Evolutionary conservation across 2,329 filamentous ascomycete species (phyloP).

Genomic region (Talaromyces islandicus): DNA sequence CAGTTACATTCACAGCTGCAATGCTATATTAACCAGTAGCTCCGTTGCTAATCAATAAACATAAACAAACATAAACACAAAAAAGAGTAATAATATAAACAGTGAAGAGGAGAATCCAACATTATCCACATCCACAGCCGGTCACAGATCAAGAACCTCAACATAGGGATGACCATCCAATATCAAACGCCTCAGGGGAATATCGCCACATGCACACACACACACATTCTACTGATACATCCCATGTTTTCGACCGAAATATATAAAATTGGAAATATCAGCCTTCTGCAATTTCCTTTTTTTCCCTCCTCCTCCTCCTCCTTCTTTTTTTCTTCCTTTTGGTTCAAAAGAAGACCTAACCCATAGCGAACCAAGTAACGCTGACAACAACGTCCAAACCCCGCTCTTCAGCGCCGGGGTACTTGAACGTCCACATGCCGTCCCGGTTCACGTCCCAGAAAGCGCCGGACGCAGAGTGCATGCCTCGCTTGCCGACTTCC

Average conservation of each 20-base stretch:
- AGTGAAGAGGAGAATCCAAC: background rate
- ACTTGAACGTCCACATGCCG: constrained; percentile 50
- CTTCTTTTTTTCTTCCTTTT: background rate
- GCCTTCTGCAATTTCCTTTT: background rate
- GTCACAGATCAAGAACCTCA: background rate
- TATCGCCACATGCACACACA: background rate
- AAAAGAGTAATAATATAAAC: background rate
- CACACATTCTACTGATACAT: background rate
- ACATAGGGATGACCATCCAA: background rate
- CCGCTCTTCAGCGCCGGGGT: constrained; percentile 40
- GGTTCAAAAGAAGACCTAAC: constrained; percentile 12
- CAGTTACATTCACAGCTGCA: background rate
- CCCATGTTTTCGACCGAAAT: background rate
- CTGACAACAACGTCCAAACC: constrained; percentile 45
- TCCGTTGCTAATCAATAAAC: background rate
- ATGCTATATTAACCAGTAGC: background rate
- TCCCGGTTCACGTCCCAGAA: constrained; percentile 49
- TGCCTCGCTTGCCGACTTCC: constrained; percentile 72
- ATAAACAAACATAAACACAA: background rate
- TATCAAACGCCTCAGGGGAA: background rate
- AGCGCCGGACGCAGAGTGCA: constrained; percentile 46
- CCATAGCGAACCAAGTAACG: constrained; percentile 42
- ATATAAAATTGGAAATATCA: background rate
- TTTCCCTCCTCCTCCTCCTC: background rate
- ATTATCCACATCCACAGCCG: background rate